Evolutionary conservation across 176 grass and related monocot genomes (phyloP).

Genomic region (Elaeis guineensis): DNA sequence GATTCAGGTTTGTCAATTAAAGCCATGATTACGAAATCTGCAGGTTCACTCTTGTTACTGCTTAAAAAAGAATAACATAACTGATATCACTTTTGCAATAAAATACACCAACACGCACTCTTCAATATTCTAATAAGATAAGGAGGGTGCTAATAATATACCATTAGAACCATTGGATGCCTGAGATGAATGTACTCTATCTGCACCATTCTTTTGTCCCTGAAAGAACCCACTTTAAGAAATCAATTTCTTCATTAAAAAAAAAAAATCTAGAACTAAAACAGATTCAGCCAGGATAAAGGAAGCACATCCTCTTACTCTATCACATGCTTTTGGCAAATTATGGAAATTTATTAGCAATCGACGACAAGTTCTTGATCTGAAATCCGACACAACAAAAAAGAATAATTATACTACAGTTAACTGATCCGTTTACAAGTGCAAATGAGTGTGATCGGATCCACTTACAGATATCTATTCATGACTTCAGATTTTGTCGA

Average conservation of each 20-base stretch:
- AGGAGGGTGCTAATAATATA: not conserved
- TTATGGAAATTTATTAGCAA: constrained; percentile 21
- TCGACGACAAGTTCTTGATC: constrained; percentile 37
- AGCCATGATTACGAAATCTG: no score
- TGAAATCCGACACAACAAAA: constrained; percentile 14
- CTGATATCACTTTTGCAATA: not conserved
- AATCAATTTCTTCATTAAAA: not conserved
- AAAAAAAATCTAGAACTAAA: not conserved
- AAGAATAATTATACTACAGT: not conserved
- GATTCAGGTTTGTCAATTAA: no score
- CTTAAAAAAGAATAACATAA: no score
- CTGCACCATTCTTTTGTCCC: constrained; percentile 21
- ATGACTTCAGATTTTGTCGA: no score
- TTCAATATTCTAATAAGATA: not conserved
- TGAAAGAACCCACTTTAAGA: constrained; percentile 5
- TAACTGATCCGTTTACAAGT: no score
- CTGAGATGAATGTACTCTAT: constrained; percentile 22
- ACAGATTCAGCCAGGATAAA: not conserved
- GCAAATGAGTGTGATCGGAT: no score
- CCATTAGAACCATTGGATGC: constrained; percentile 30
- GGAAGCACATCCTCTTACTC: constrained; percentile 12
- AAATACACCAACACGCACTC: constrained; percentile 9
- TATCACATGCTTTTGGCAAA: constrained; percentile 8
- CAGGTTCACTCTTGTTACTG: no score
- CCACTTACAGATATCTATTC: no score